Evolutionary conservation across 2,329 filamentous ascomycete genomes (phyloP).

Genomic region (Exophiala sideris): DNA sequence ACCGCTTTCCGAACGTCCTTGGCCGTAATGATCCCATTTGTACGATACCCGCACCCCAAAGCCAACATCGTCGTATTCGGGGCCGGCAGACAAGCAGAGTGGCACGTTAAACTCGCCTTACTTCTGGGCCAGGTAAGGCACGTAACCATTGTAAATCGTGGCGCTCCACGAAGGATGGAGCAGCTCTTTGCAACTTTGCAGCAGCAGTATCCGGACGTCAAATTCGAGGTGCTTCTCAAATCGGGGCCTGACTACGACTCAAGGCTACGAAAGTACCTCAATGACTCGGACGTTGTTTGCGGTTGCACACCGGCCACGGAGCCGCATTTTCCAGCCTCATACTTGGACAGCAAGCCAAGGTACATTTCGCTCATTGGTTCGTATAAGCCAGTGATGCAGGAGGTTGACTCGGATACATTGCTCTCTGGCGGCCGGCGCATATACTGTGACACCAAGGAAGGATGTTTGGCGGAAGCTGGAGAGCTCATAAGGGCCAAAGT

Average conservation of each 20-base stretch:
- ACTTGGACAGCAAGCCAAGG: conserved; percentile 37
- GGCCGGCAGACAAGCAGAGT: conserved; percentile 49
- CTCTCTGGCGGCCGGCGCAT: conserved; percentile 60
- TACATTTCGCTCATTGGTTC: conserved; percentile 54
- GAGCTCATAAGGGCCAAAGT: conserved; percentile 45
- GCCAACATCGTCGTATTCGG: conserved; percentile 44
- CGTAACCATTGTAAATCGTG: conserved; percentile 74
- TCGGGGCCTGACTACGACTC: conserved; percentile 56
- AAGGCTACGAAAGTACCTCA: conserved; percentile 32
- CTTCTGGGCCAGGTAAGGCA: conserved; percentile 54
- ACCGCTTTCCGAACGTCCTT: conserved; percentile 80
- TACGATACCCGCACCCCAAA: conserved; percentile 13
- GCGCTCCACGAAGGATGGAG: conserved; percentile 55
- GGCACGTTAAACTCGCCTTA: conserved; percentile 48
- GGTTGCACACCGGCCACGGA: conserved; percentile 48
- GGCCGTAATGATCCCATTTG: conserved; percentile 56
- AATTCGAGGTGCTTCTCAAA: conserved; percentile 45
- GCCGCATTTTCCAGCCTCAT: conserved; percentile 42
- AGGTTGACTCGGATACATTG: conserved; percentile 46
- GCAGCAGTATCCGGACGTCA: conserved; percentile 36
- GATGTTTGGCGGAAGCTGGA: conserved; percentile 37
- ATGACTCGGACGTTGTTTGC: conserved; percentile 44
- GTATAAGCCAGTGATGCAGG: conserved; percentile 53
- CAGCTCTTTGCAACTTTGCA: conserved; percentile 38
- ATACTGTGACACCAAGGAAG: conserved; percentile 58